Base-by-base conservation (phyloP, 2,329 filamentous ascomycete species). In the Sclerotinia minor region DNA sequence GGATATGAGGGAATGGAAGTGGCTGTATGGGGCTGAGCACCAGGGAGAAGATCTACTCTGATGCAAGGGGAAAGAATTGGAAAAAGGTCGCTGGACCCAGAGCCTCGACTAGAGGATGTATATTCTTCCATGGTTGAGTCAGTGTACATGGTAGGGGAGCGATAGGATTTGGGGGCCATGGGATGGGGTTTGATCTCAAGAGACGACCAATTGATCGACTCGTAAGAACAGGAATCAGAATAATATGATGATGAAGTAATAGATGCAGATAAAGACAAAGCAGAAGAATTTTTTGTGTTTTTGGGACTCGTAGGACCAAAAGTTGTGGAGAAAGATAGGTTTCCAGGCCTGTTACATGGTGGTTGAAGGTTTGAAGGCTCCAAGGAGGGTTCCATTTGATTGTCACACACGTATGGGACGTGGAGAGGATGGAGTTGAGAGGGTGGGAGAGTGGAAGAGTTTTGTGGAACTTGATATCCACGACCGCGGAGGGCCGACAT, bases 381-480 rank as follows among this genome's bases (percentile, higher is more conserved):
- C 58, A 61, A 61, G 44, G 44, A 61, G 58, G 2, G 44, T 49
- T 49, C 58, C 19, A n/a, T n/a, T 61, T 49, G 45, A 21, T 49
- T 32, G 26, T 61, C 58, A 61, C 44, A 49, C 58, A 32, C 44
- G 29, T 24, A 21, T 29, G 44, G 26, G 44, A 49, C 44, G 44
- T 21, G 58, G 58, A 24, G 44, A 50, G 59, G 29, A 38, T n/a
- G 59, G 59, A 50, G 7, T 19, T 24, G 2, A 24, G 21, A 47
- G 58, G 58, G 13, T 24, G 19, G 44, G 44, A 49, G 58, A 35
- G 15, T 49, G 29, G 29, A 19, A 49, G 44, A 61, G 45, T 29
- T 50, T 61, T 61, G 45, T 61, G 59, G 59, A 61, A 61, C 59
- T 61, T 61, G 59, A 61, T 61, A 61, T 50, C 59, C 59, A 61